Conservation (phyloP, 805 yeast genomes). For the Clavispora santaluciae region DNA sequence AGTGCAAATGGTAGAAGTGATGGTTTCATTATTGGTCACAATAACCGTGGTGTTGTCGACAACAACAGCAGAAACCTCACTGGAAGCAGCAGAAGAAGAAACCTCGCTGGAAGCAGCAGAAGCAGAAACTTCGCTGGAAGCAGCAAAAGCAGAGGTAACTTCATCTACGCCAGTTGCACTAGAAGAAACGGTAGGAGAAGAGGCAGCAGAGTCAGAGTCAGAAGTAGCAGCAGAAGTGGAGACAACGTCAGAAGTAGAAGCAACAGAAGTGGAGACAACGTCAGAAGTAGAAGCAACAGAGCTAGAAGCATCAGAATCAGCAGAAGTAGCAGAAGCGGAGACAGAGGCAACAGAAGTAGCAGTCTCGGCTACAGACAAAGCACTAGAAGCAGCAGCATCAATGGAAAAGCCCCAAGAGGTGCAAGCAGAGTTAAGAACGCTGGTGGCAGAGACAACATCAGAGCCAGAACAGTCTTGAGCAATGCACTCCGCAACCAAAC, state of each 20-base stretch:
- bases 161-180: background rate
- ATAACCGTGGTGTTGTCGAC: conserved; percentile 6
- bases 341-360: background rate
- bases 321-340: background rate
- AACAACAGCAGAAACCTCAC: background rate
- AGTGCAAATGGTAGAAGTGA: conserved; percentile 10
- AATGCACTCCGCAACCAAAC: conserved; percentile 9
- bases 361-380: conserved; percentile 3
- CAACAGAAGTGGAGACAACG: background rate
- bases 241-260: background rate
- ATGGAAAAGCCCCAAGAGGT: background rate
- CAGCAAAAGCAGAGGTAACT: background rate
- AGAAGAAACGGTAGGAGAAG: background rate
- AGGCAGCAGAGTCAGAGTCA: background rate
- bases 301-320: background rate
- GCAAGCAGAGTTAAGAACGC: conserved; percentile 10
- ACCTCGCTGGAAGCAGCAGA: background rate
- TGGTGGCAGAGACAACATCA: conserved; percentile 5
- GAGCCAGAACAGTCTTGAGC: conserved; percentile 8
- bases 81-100: background rate
- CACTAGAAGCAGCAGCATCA: background rate
- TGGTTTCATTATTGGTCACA: conserved; percentile 7
- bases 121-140: background rate
- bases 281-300: background rate
- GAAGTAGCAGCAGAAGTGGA: background rate